phyloP scores from a whole-genome alignment of 768 basidiomycete genomes.

The Phanerochaete sordida region DNA sequence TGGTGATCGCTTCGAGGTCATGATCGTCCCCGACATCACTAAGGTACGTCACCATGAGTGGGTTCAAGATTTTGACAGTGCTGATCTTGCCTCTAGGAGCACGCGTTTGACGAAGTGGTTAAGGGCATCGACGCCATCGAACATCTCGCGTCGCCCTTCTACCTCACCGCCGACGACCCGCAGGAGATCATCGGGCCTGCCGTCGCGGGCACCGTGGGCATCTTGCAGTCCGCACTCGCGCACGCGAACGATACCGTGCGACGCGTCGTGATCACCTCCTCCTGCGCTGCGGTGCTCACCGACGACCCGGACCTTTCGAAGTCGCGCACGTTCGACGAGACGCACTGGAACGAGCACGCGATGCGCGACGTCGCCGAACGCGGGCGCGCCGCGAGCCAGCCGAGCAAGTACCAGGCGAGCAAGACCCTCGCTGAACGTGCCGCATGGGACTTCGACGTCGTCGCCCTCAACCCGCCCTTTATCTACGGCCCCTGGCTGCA shows the following conservation, averaged over 20 bases:
- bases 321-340: conserved; percentile 38
- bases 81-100: conserved; percentile 5
- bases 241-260: conserved; percentile 40
- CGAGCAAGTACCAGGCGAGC: conserved; percentile 54
- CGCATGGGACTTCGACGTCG: conserved; percentile 30
- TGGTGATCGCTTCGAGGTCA: conserved; percentile 54
- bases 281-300: conserved; percentile 45
- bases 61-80: neutral
- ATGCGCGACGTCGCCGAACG: conserved; percentile 27
- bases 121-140: conserved; percentile 20
- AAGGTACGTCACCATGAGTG: conserved; percentile 26
- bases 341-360: conserved; percentile 39
- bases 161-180: conserved; percentile 15
- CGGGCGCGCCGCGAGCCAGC: conserved; percentile 15
- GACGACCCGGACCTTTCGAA: conserved; percentile 1
- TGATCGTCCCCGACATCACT: conserved; percentile 66
- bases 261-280: conserved; percentile 69
- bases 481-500: conserved; percentile 21
- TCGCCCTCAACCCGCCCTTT: conserved; percentile 34
- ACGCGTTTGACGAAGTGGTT: conserved; percentile 22
- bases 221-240: conserved; percentile 32
- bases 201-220: conserved; percentile 37
- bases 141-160: conserved; percentile 20
- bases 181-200: conserved; percentile 38
- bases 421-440: conserved; percentile 59